A percentile compares a stretch with the other conserved stretches of the same genome.
These are phyloP conservation scores for Kernera saxatilis DNA, from an alignment of 345 rosid species.

Conservation along the genomic window DNA sequence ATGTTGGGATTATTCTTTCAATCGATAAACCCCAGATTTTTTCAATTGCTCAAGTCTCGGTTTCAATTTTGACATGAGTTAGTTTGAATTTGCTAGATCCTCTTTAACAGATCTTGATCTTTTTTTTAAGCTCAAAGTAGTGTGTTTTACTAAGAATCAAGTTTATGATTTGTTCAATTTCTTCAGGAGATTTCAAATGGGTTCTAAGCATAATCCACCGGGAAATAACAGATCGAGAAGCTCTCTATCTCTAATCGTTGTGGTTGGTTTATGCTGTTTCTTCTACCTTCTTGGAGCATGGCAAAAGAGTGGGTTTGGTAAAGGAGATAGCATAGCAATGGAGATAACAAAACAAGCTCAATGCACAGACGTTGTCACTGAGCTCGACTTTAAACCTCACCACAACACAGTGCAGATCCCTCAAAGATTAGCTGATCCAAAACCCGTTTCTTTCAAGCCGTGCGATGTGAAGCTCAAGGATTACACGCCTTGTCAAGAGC, in stretches of 20 bases:
- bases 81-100: background rate
- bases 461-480: slow-evolving; percentile 76
- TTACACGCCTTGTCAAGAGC: slow-evolving; percentile 96
- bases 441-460: slow-evolving; percentile 50
- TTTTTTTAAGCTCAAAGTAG: background rate
- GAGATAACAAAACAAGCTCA: slow-evolving; percentile 61
- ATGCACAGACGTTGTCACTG: slow-evolving; percentile 45
- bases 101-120: slow-evolving; percentile 2
- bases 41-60: background rate
- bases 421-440: slow-evolving; percentile 43
- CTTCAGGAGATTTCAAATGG: slow-evolving; percentile 45
- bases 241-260: slow-evolving; percentile 62
- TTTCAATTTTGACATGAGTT: background rate
- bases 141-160: background rate
- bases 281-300: slow-evolving; percentile 91
- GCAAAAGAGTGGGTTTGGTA: slow-evolving; percentile 94
- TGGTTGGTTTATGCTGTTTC: slow-evolving; percentile 79
- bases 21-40: slow-evolving; percentile 6
- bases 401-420: slow-evolving; percentile 63
- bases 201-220: slow-evolving; percentile 45
- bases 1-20: background rate
- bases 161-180: background rate
- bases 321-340: slow-evolving; percentile 73
- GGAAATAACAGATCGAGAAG: slow-evolving; percentile 47
- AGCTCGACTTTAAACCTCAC: slow-evolving; percentile 70